Evolutionary conservation across 148 eudicot species (phyloP).

Genomic region (Linanthus parryae): DNA sequence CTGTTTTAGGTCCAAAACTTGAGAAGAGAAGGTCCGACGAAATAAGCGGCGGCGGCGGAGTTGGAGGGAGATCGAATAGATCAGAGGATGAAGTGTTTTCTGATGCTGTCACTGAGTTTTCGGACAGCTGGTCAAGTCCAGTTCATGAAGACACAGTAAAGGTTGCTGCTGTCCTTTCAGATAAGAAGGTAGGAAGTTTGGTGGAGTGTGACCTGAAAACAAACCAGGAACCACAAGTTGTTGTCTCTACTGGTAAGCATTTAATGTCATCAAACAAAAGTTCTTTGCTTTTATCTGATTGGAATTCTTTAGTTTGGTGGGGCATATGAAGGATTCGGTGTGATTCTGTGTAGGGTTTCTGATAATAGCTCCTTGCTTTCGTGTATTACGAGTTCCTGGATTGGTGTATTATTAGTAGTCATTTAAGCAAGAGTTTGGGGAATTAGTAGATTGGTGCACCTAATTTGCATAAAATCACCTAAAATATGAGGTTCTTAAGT

Average conservation of each 20-base stretch:
- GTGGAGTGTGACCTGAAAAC: conserved; percentile 15
- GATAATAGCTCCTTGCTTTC: too few species aligned
- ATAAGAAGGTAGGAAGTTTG: conserved; percentile 21
- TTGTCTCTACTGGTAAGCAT: conserved; percentile 31
- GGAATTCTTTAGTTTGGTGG: too few species aligned
- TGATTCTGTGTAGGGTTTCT: too few species aligned
- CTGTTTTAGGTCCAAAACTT: conserved; percentile 35
- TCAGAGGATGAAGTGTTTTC: conserved; percentile 71
- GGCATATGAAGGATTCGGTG: too few species aligned
- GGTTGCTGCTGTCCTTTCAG: conserved; percentile 24
- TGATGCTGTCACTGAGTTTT: conserved; percentile 62
- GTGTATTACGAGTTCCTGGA: too few species aligned
- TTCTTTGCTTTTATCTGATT: not conserved
- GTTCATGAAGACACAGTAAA: conserved; percentile 22
- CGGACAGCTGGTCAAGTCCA: conserved; percentile 26
- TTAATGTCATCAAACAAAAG: not conserved
- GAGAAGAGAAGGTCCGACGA: conserved; percentile 36
- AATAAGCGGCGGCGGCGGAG: conserved; percentile 39
- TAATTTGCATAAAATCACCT: too few species aligned
- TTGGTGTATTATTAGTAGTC: too few species aligned
- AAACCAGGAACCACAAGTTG: conserved; percentile 4
- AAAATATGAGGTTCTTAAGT: too few species aligned
- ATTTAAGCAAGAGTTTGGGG: too few species aligned
- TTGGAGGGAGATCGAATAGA: conserved; percentile 35
- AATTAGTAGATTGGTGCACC: too few species aligned